A percentile compares a stretch with the other conserved stretches of the same genome.
Conservation (phyloP, 768 basidiomycete genomes). For the Lactarius indigo region DNA sequence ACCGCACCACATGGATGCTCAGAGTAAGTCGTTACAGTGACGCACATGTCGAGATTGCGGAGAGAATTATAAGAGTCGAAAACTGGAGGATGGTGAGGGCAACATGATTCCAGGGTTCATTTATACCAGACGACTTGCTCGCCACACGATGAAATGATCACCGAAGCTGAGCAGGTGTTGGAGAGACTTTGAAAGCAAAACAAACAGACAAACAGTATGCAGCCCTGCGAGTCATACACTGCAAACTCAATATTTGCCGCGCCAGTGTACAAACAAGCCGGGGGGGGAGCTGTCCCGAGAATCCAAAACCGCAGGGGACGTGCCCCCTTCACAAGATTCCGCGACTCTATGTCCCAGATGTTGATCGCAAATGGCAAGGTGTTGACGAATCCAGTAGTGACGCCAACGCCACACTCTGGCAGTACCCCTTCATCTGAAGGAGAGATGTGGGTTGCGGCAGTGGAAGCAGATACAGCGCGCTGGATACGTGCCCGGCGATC, state of each 20-base stretch:
- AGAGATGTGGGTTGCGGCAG: background rate
- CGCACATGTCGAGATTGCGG: constrained; percentile 12
- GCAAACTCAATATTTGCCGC: background rate
- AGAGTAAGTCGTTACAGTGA: constrained; percentile 14
- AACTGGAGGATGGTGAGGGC: background rate
- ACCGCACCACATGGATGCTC: constrained; percentile 17
- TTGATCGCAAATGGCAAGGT: background rate
- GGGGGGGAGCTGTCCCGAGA: background rate
- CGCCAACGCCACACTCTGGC: constrained; percentile 2
- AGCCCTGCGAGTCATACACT: background rate
- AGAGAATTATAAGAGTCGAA: background rate
- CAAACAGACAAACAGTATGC: background rate
- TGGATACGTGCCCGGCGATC: background rate
- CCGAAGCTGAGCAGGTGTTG: background rate
- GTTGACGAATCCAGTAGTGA: background rate
- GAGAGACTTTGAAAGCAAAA: background rate
- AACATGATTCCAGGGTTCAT: background rate
- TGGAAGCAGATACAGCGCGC: background rate
- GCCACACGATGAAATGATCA: background rate
- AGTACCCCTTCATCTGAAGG: background rate
- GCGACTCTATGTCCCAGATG: background rate
- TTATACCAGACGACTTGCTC: constrained; percentile 4
- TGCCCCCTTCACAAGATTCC: background rate
- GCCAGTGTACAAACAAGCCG: background rate
- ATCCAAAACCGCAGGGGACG: too few relatives aligned